These are phyloP conservation scores for Ceratocystis cacaofunesta DNA, from an alignment of 2,329 filamentous ascomycete genomes.

Conservation along the genomic window DNA sequence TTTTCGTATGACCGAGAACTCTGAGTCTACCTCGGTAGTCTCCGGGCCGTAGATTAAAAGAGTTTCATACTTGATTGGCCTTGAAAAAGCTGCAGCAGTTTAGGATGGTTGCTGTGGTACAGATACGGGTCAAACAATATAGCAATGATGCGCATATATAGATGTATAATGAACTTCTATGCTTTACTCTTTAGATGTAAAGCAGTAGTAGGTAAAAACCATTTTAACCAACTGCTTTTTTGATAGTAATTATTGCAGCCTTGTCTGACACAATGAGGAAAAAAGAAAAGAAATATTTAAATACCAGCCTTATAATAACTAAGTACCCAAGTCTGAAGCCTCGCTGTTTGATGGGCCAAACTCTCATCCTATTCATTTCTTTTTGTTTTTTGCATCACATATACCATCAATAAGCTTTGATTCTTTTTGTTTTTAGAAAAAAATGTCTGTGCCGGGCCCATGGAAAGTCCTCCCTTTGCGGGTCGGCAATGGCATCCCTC, in stretches of 20 bases:
- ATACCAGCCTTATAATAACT: too few relatives aligned
- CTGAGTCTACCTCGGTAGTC: constrained; percentile 43
- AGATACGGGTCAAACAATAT: constrained; percentile 50
- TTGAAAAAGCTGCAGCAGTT: constrained; percentile 46
- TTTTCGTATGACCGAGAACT: constrained; percentile 34
- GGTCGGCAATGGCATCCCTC: constrained; percentile 33
- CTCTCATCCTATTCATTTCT: background rate
- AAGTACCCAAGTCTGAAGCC: background rate
- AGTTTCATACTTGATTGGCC: constrained; percentile 26
- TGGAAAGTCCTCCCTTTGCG: constrained; percentile 37
- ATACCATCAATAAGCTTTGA: background rate
- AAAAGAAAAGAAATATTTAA: too few relatives aligned
- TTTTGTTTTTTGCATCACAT: background rate
- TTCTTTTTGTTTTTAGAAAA: background rate
- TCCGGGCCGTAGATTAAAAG: constrained; percentile 40
- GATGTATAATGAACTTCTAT: background rate
- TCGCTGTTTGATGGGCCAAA: background rate
- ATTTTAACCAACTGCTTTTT: too few relatives aligned
- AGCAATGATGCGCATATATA: background rate
- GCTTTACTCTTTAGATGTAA: background rate
- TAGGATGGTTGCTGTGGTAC: constrained; percentile 43
- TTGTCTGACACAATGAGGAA: background rate
- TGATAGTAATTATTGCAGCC: background rate
- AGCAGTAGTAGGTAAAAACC: background rate
- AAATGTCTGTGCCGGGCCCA: constrained; percentile 24